phyloP scores from a whole-genome alignment of 75 land plant genomes.

The Larix kaempferi region DNA sequence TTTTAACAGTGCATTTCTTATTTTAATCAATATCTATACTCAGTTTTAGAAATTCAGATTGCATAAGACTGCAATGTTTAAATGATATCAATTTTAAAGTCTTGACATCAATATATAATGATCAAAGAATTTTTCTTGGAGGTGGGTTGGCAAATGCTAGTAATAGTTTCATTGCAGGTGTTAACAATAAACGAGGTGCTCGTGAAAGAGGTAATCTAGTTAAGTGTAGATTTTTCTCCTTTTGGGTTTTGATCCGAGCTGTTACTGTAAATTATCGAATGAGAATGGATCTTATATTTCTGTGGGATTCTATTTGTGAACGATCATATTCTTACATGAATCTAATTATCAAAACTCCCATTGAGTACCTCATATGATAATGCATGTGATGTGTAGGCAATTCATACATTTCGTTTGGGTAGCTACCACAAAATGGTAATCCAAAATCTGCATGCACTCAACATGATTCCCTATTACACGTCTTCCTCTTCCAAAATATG shows the following conservation, averaged over 20 bases:
- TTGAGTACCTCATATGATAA: not conserved
- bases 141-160: conserved; percentile 65
- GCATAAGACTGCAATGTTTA: no score
- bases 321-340: not conserved
- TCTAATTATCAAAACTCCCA: not conserved
- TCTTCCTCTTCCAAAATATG: no score
- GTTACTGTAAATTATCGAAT: not conserved
- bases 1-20: conserved; percentile 77
- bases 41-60: no score
- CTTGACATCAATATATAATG: conserved; percentile 38
- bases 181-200: conserved; percentile 63
- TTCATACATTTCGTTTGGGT: conserved; percentile 73
- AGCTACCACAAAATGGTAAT: conserved; percentile 62
- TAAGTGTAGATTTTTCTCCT: not conserved
- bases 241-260: not conserved
- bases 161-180: conserved; percentile 61
- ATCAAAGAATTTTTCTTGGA: conserved; percentile 74
- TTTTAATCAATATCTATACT: conserved; percentile 11
- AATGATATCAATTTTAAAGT: not conserved
- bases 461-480: no score
- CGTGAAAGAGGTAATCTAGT: conserved; percentile 53
- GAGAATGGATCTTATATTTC: not conserved
- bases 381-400: conserved; percentile 28
- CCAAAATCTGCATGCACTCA: no score
- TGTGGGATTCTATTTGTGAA: not conserved